phyloP scores from a whole-genome alignment of 1,284 basidiomycete genomes.

The Cryptococcus depauperatus region DNA sequence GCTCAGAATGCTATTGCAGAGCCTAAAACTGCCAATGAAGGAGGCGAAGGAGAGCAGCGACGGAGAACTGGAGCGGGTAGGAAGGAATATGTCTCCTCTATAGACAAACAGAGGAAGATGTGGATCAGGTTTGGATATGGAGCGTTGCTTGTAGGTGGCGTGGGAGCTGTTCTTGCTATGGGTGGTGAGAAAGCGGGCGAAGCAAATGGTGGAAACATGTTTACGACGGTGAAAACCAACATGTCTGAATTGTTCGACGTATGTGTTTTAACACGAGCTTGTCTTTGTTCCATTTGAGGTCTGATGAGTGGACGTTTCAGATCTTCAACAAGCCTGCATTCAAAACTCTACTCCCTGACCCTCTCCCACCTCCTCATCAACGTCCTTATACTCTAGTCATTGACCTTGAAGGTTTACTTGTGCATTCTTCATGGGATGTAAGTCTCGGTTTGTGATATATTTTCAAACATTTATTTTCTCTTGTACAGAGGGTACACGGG shows the following conservation, averaged over 20 bases:
- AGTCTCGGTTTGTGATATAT: constrained; percentile 40
- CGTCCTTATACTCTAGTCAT: constrained; percentile 88
- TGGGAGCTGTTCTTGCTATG: constrained; percentile 48
- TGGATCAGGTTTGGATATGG: constrained; percentile 51
- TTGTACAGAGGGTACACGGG: constrained; percentile 64
- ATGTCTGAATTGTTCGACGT: constrained; percentile 29
- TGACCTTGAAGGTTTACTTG: constrained; percentile 84
- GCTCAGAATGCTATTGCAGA: constrained; percentile 21
- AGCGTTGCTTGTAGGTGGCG: constrained; percentile 49
- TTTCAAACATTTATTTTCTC: not conserved
- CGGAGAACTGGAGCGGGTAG: constrained; percentile 32
- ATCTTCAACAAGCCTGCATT: constrained; percentile 88
- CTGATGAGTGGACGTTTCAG: constrained; percentile 45
- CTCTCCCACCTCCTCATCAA: constrained; percentile 71
- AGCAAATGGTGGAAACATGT: constrained; percentile 4
- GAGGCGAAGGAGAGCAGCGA: constrained; percentile 23
- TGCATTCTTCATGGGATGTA: constrained; percentile 91
- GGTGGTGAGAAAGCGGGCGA: no score
- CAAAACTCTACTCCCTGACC: constrained; percentile 82
- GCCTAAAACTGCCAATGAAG: constrained; percentile 21
- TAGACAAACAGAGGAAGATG: constrained; percentile 58
- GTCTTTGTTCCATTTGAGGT: not conserved
- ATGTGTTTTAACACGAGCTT: no score
- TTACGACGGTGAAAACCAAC: constrained; percentile 28
- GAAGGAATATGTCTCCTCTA: constrained; percentile 52